These are phyloP conservation scores for Trametes hirsuta DNA, from an alignment of 1,284 basidiomycete species.

Conservation along the genomic window DNA sequence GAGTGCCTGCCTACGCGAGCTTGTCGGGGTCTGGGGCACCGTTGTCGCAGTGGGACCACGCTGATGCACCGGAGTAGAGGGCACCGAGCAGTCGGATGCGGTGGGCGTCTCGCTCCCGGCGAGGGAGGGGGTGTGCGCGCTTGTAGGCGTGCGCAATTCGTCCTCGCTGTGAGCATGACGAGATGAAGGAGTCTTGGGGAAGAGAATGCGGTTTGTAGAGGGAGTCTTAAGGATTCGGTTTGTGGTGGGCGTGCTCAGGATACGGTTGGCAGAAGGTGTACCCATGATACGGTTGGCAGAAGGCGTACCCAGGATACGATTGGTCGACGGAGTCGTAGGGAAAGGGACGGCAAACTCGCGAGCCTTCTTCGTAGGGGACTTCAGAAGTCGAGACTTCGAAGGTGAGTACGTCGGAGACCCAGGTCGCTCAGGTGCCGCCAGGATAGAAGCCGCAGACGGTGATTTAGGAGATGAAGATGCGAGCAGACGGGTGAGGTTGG, in stretches of 20 bases:
- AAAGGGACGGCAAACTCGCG: constrained; percentile 54
- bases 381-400: constrained; percentile 36
- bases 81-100: constrained; percentile 45
- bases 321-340: constrained; percentile 45
- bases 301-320: constrained; percentile 37
- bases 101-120: constrained; percentile 35
- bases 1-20: constrained; percentile 73
- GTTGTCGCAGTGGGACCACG: constrained; percentile 55
- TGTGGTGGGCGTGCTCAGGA: constrained; percentile 35
- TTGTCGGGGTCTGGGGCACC: constrained; percentile 67
- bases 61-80: constrained; percentile 69
- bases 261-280: constrained; percentile 14
- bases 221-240: constrained; percentile 25
- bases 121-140: constrained; percentile 26
- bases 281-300: constrained; percentile 32
- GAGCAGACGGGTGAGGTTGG: constrained; percentile 67
- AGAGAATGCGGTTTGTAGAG: constrained; percentile 47
- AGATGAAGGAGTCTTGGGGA: constrained; percentile 44
- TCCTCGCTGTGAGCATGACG: constrained; percentile 26
- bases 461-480: constrained; percentile 73
- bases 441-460: constrained; percentile 44
- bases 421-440: constrained; percentile 41
- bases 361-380: constrained; percentile 50
- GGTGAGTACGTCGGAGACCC: constrained; percentile 45
- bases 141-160: constrained; percentile 27